These are phyloP conservation scores for Penicillium egyptiacum DNA, from an alignment of 495 filamentous ascomycete species.

Conservation along the genomic window DNA sequence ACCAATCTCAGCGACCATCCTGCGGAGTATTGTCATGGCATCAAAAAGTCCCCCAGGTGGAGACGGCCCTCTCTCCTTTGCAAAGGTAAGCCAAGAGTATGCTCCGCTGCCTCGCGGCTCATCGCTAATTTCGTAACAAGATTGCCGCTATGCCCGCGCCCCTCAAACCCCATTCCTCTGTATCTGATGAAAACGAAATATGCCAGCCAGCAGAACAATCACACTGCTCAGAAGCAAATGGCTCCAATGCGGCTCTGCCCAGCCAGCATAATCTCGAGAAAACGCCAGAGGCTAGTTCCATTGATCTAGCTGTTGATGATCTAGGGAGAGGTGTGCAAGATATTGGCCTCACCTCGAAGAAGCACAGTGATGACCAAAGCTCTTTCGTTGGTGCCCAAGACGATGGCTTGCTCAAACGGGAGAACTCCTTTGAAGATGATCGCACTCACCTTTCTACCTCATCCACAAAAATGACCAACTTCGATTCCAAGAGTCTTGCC, in stretches of 20 bases:
- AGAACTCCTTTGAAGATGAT: constrained; percentile 53
- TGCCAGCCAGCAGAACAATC: constrained; percentile 23
- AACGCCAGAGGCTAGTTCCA: constrained; percentile 17
- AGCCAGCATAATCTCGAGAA: constrained; percentile 23
- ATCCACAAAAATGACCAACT: constrained; percentile 81
- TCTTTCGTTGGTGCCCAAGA: constrained; percentile 33
- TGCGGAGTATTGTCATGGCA: constrained; percentile 35
- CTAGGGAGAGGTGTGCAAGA: constrained; percentile 39
- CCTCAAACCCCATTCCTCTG: constrained; percentile 28
- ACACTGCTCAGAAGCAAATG: constrained; percentile 21
- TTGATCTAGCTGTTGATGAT: constrained; percentile 33
- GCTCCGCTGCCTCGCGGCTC: not conserved
- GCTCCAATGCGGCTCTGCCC: constrained; percentile 21
- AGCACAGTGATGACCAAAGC: constrained; percentile 29
- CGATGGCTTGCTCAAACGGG: constrained; percentile 39
- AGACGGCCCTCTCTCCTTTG: constrained; percentile 46
- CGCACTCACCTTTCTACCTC: constrained; percentile 69
- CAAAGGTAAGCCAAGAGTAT: constrained; percentile 34
- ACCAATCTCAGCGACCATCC: constrained; percentile 17
- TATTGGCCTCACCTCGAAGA: constrained; percentile 33
- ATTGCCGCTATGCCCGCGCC: constrained; percentile 47
- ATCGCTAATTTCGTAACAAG: constrained; percentile 24
- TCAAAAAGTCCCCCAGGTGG: constrained; percentile 33
- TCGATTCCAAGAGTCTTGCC: constrained; percentile 88
- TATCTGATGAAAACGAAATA: constrained; percentile 29